Base-by-base conservation (phyloP, 2,329 filamentous ascomycete genomes). In the Verticillium nubilum region DNA sequence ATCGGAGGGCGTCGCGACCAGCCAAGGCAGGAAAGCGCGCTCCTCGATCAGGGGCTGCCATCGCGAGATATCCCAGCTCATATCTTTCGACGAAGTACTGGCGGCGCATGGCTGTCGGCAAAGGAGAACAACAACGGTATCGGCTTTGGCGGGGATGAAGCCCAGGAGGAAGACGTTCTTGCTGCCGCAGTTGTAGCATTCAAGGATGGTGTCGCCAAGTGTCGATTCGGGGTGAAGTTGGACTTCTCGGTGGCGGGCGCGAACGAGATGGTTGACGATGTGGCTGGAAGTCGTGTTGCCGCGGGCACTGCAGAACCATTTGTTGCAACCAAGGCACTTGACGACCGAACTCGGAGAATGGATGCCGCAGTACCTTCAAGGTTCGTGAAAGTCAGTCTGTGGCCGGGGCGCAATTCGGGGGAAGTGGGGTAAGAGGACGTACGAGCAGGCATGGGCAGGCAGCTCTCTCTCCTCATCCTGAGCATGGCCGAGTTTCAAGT, bases 161-260 rank as follows among this genome's bases (percentile, higher is more conserved):
- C 95, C 95, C 28, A 99, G 87, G 35, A 98, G 82, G 68, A 99
- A 99, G 55, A 97, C 94, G 73, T 99, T 99, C 78, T 97, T 98
- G n/a, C 92, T 97, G 54, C 94, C 95, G 74, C 95, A 99, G 77
- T 97, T 98, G 80, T 99, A 99, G 78, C 95, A 99, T 79, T 99
- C 95, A 63, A 99, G 84, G 37, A 96, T 91, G 1, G 95, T 99
- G 72, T 99, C 96, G 64, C 95, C 95, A 12, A 99, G 86, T 7
- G 92, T 88, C 19, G 95, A 98, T 66, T 89, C 87, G 7, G 95
- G 94, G 73, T 99, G 95, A 59, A 99, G 86, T 74, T 97, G 94
- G 58, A 99, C 95, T 78, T 99, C 96, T 81, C 98, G 99, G 80
- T 99, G 95, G 64, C 95, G 90, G 64, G 96, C 94, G 69, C 96